Base-by-base conservation (phyloP, 2,329 filamentous ascomycete species). In the Chaetomium sp. region DNA sequence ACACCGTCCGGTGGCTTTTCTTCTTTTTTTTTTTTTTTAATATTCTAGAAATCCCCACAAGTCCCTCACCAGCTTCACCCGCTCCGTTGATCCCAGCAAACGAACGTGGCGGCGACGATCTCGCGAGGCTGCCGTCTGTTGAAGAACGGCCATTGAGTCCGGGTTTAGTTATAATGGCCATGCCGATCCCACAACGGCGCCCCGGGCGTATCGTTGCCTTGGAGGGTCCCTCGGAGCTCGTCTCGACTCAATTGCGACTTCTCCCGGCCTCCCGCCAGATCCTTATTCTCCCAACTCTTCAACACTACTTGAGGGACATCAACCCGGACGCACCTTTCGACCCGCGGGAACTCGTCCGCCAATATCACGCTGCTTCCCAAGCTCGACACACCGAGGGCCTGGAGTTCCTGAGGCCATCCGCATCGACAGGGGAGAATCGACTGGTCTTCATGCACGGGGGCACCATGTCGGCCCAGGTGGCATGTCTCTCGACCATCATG, bases 361-460 rank as follows among this genome's bases (percentile, higher is more conserved):
- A 77, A 60, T 78, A 86, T 7, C 84, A 88, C 70, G 75, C 80
- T 56, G 85, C 83, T 19, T 78, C 81, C 33, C 67, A 74, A 56
- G 74, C 78, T 21, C 82, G 86, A 50, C 76, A 78, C 33, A 76
- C 83, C 60, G 76, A 76, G 51, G 86, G 86, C 8, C 74, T 77
- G 33, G 72, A 76, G 2, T 89, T 89, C 69, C 73, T 89, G 27
- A 73, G 75, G 49, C 76, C 76, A 10, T 80, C 82, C 7, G 79
- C 78, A 0, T 72, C 77, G 10, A n/a, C 55, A 42, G 74, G 75
- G 59, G 79, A 80, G 64, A 86, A 82, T 68, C 81, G 82, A 63
- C 73, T 89, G 4, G 86, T 87, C 8, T 87, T 89, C 68, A 77
- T 87, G 74, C 82, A 86, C 60, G 87, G 86, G 3, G 85, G 87